These are phyloP conservation scores for Apostasia ramifera DNA, from an alignment of 106 monocot species.

Conservation along the genomic window DNA sequence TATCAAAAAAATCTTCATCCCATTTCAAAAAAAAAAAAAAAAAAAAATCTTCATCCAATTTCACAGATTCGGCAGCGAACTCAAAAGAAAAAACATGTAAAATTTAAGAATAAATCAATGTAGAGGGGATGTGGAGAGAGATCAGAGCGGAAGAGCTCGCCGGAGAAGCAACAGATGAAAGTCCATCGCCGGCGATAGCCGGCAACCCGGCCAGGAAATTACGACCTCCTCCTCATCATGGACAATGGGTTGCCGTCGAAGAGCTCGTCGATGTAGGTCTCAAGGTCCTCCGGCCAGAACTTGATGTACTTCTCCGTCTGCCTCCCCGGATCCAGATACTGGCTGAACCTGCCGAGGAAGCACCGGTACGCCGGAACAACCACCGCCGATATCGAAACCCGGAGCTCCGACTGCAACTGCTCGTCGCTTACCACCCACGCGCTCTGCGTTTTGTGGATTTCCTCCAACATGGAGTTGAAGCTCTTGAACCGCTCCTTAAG, in stretches of 20 bases:
- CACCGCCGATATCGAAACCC: slow-evolving; percentile 17
- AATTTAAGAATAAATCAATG: too few species aligned
- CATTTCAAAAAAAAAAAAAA: too few species aligned
- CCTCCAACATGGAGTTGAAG: slow-evolving; percentile 22
- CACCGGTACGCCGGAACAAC: slow-evolving; percentile 19
- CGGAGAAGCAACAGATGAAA: too few species aligned
- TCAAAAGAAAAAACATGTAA: too few species aligned
- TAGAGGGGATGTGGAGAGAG: too few species aligned
- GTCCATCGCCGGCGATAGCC: too few species aligned
- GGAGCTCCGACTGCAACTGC: slow-evolving; percentile 25
- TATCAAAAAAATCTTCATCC: too few species aligned
- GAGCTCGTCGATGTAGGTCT: slow-evolving; percentile 15
- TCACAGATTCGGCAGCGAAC: too few species aligned
- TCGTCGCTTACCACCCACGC: slow-evolving; percentile 21
- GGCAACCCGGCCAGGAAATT: too few species aligned
- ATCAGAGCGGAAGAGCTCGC: too few species aligned
- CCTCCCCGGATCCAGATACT: slow-evolving; percentile 17
- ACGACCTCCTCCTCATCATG: slow-evolving; percentile 10
- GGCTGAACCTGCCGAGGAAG: slow-evolving; percentile 16
- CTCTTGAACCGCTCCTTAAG: slow-evolving; percentile 28
- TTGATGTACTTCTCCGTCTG: slow-evolving; percentile 31
- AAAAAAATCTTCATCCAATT: too few species aligned
- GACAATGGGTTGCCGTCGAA: slow-evolving; percentile 16
- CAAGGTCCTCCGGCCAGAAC: slow-evolving; percentile 17
- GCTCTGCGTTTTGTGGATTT: slow-evolving; percentile 25